phyloP scores from a whole-genome alignment of 768 basidiomycete genomes.

The Amanita rubescens region DNA sequence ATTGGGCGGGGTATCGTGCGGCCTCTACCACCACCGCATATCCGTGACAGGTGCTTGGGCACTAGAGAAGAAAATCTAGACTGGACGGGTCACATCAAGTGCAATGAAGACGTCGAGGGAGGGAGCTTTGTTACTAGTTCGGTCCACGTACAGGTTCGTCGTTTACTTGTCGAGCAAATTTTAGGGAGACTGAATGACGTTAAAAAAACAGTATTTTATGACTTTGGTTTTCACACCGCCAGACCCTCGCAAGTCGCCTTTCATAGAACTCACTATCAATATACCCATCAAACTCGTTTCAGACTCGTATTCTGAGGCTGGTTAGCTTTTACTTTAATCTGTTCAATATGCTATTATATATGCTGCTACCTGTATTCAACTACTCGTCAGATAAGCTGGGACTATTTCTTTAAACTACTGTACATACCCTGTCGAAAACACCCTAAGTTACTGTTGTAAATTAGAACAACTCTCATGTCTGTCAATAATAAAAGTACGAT shows the following conservation, averaged over 20 bases:
- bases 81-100: conserved; percentile 50
- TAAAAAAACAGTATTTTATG: conserved; percentile 45
- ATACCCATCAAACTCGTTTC: conserved; percentile 54
- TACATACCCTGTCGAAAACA: too few relatives aligned
- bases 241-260: conserved; percentile 24
- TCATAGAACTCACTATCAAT: conserved; percentile 32
- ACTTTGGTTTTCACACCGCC: conserved; percentile 39
- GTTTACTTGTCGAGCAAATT: neutral
- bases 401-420: too few relatives aligned
- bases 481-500: too few relatives aligned
- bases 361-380: too few relatives aligned
- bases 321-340: neutral
- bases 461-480: neutral
- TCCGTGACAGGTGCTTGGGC: conserved; percentile 8
- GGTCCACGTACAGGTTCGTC: conserved; percentile 34
- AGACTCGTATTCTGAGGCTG: conserved; percentile 35
- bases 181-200: conserved; percentile 1
- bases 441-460: too few relatives aligned
- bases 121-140: conserved; percentile 41
- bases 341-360: too few relatives aligned
- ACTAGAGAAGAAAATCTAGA: conserved; percentile 37
- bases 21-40: conserved; percentile 33
- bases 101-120: conserved; percentile 28
- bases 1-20: conserved; percentile 44
- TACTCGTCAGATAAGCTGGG: too few relatives aligned